Evolutionary conservation across 306 rosid species (phyloP), one percentile per base, ranked within the genome.

Genomic region (Dicorynia guianensis): DNA sequence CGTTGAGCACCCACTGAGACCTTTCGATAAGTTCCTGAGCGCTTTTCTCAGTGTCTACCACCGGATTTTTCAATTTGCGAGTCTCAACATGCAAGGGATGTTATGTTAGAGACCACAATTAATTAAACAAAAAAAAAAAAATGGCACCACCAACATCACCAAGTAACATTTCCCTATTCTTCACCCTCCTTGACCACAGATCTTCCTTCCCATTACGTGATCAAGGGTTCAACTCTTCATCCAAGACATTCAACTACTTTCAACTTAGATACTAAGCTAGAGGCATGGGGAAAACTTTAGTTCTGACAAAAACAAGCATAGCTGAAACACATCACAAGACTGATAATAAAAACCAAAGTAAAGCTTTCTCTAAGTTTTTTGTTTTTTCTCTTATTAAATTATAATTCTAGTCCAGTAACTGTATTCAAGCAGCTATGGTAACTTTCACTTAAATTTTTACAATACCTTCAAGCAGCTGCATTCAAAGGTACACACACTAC

Each of bases 121-220:
- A n/a, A n/a, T n/a, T n/a, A n/a, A n/a, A n/a, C n/a, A n/a, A n/a
- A n/a, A n/a, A n/a, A n/a, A n/a, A n/a, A n/a, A n/a, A n/a, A n/a
- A 86, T 64, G n/a, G 72, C 17, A 80, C 81, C 69, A 46, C 91
- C 92, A 15, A 89, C 89, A 77, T 91, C 98, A 69, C 89, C 98
- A 66, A 93, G 96, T 39, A 87, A 80, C 49, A 93, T 82, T 80
- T 93, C 98, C 89, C 92, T 91, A 89, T 91, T 93, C 86, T 91
- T 93, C 80, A 86, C 90, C 83, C 97, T 89, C 80, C 87, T 86
- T 62, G 93, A 84, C 90, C 93, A 90, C 9, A 75, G 50, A 47
- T 89, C 97, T 76, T 89, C 93, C 87, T 87, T 89, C 76, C 80
- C 93, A 54, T 20, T 72, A 59, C 2, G 48, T 48, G 64, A 72